Conservation (phyloP, 2,329 filamentous ascomycete species). For the Talaromyces marneffei region DNA sequence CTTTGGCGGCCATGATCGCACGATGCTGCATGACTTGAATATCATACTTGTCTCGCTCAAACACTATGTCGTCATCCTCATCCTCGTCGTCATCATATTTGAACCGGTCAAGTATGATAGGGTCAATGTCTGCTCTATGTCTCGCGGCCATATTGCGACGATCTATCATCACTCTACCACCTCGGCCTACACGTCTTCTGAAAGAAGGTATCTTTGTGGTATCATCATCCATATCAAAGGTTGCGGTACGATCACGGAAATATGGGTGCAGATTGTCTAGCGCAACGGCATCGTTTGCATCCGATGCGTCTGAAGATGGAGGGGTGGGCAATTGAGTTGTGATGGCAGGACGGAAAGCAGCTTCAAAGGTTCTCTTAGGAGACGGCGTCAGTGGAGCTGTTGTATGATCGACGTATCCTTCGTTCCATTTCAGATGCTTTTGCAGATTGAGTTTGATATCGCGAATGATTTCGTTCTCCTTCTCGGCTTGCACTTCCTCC, state of each 20-base stretch:
- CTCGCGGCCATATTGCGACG: conserved; percentile 62
- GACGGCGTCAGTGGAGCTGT: conserved; percentile 77
- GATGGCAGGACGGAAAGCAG: conserved; percentile 61
- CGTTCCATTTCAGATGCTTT: conserved; percentile 88
- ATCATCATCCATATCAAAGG: conserved; percentile 41
- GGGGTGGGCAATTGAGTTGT: conserved; percentile 60
- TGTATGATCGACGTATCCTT: conserved; percentile 81
- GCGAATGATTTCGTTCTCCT: conserved; percentile 70
- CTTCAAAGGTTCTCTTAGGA: conserved; percentile 56
- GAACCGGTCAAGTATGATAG: conserved; percentile 61
- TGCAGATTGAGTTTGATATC: conserved; percentile 83
- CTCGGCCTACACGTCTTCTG: conserved; percentile 75
- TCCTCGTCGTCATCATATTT: conserved; percentile 86
- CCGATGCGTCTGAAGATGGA: conserved; percentile 45
- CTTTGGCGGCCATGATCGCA: conserved; percentile 43
- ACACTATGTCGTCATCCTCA: conserved; percentile 67
- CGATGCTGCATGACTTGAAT: conserved; percentile 54
- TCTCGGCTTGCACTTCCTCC: conserved; percentile 71
- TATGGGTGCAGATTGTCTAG: conserved; percentile 31
- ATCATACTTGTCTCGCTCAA: conserved; percentile 66
- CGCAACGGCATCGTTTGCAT: conserved; percentile 32
- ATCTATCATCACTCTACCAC: conserved; percentile 84
- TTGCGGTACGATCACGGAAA: conserved; percentile 34
- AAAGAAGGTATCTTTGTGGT: conserved; percentile 57
- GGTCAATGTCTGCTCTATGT: conserved; percentile 42